A percentile compares a stretch with the other conserved stretches of the same genome.
phyloP scores from a whole-genome alignment of 2,329 filamentous ascomycete genomes.

The Aureobasidium melanogenum region DNA sequence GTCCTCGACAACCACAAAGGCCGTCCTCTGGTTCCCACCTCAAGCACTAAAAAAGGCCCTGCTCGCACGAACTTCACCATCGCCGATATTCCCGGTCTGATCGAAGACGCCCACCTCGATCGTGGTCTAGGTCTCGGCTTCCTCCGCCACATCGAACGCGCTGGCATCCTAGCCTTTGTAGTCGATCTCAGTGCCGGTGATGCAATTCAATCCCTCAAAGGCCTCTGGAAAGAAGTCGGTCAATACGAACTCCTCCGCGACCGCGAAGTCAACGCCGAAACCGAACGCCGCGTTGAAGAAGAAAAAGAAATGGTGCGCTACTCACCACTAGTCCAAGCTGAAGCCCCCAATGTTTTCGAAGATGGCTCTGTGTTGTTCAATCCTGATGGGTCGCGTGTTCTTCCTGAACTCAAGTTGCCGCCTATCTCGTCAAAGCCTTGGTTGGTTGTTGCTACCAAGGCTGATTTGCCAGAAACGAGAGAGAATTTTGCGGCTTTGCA shows the following conservation, averaged over 20 bases:
- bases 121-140: slow-evolving; percentile 86
- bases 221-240: slow-evolving; percentile 83
- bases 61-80: slow-evolving; percentile 76
- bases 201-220: slow-evolving; percentile 67
- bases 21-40: slow-evolving; percentile 48
- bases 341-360: slow-evolving; percentile 4
- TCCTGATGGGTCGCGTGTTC: slow-evolving; percentile 18
- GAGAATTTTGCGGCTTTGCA: slow-evolving; percentile 65
- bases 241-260: slow-evolving; percentile 78
- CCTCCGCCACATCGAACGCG: slow-evolving; percentile 86
- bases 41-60: slow-evolving; percentile 18
- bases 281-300: slow-evolving; percentile 48
- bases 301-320: slow-evolving; percentile 33
- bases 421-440: slow-evolving; percentile 89
- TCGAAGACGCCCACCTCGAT: slow-evolving; percentile 87
- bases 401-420: slow-evolving; percentile 46
- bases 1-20: slow-evolving; percentile 82
- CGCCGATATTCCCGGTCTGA: slow-evolving; percentile 89
- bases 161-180: slow-evolving; percentile 87
- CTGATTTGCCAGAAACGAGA: slow-evolving; percentile 70
- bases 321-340: not conserved
- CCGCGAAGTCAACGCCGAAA: slow-evolving; percentile 57
- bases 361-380: slow-evolving; percentile 20
- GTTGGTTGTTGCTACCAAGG: slow-evolving; percentile 94
- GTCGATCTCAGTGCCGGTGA: slow-evolving; percentile 75